Evolutionary conservation across 2,329 filamentous ascomycete genomes (phyloP).

Genomic region (Ophiosphaerella herpotricha): DNA sequence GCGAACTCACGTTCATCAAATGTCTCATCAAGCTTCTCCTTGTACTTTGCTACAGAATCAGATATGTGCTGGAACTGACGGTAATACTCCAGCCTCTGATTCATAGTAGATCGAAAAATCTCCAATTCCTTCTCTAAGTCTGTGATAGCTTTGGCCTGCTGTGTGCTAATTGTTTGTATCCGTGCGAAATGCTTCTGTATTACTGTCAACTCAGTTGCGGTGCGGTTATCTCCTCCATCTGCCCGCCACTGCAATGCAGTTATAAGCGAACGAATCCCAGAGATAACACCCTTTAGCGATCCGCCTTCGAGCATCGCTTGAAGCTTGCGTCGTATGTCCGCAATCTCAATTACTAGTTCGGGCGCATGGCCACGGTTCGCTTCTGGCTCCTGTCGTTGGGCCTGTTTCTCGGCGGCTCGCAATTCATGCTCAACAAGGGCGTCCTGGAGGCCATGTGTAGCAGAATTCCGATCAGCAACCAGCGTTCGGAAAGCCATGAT

Average conservation of each 20-base stretch:
- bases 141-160: conserved; percentile 57
- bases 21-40: conserved; percentile 63
- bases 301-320: conserved; percentile 58
- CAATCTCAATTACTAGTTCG: conserved; percentile 62
- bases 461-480: conserved; percentile 77
- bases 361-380: conserved; percentile 71
- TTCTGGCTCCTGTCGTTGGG: conserved; percentile 61
- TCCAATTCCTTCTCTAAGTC: conserved; percentile 73
- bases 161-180: conserved; percentile 58
- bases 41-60: conserved; percentile 78
- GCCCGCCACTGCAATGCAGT: conserved; percentile 64
- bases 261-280: conserved; percentile 68
- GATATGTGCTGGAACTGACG: conserved; percentile 89
- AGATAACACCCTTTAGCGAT: conserved; percentile 73
- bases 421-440: conserved; percentile 75
- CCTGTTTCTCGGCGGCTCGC: conserved; percentile 63
- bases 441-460: conserved; percentile 78
- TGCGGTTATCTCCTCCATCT: conserved; percentile 59
- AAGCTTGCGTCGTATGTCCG: conserved; percentile 53
- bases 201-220: conserved; percentile 67
- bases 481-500: conserved; percentile 76
- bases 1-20: conserved; percentile 58
- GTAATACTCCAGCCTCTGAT: conserved; percentile 86
- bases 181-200: conserved; percentile 66
- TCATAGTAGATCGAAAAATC: conserved; percentile 77